Evolutionary conservation across 2,329 filamentous ascomycete species (phyloP), one percentile per base, ranked within the genome.

Genomic region (Aureobasidium mangrovei): DNA sequence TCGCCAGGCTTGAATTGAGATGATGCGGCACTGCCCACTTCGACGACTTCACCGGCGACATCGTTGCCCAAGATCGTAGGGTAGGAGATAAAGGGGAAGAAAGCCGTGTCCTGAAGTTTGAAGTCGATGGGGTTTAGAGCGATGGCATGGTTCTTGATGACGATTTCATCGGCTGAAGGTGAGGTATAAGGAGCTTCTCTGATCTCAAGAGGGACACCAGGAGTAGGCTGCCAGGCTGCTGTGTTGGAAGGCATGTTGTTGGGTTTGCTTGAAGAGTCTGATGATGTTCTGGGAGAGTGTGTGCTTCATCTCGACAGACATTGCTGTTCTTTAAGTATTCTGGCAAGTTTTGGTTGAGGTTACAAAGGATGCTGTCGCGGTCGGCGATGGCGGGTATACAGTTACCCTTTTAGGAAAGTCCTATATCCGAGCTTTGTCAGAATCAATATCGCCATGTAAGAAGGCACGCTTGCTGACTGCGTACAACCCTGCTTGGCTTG

Each of bases 71-170:
- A 44, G 46, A 71, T 61, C 27, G 57, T 44, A 4, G 69, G 67
- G 46, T 60, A 65, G 5, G 55, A 53, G 4, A 54, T 32, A 2
- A 9, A 41, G 1, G 41, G 41, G 7, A 58, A 31, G 39, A 43
- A 41, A 39, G 64, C 29, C 53, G 62, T 12, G 39, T 61, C 64
- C 60, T 71, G 67, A 32, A 71, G 62, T 8, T 60, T 61, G 42
- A 60, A 66, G 56, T 76, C 73, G 7, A 66, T 58, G 7, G 69
- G 68, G 49, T 73, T 72, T 45, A 73, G 63, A 7, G 69, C 70
- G 8, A 68, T 59, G 12, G 68, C 70, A 29, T 58, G 56, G 35
- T 66, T 66, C 38, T 64, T 61, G 54, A 72, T 63, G n/a, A 70
- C 56, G 29, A 72, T 60, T 43, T 68, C 62, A 56, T 66, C 59